Conservation (phyloP, 2,329 filamentous ascomycete genomes). For the Neurospora sp. region DNA sequence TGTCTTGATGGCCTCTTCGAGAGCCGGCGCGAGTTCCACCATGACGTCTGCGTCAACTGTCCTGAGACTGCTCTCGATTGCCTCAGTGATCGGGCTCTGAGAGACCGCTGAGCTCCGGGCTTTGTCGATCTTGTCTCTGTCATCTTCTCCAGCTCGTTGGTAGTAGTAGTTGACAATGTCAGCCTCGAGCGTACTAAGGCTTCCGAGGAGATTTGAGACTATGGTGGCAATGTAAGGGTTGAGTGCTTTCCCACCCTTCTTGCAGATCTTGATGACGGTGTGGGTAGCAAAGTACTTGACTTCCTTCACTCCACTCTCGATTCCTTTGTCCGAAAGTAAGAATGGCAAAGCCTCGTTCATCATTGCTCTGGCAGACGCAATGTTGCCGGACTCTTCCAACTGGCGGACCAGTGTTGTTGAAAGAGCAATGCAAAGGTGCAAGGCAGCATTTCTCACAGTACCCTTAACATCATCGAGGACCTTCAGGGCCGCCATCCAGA, state of each 20-base stretch:
- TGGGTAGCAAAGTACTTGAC: constrained; percentile 75
- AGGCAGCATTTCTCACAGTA: constrained; percentile 71
- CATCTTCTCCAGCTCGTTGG: constrained; percentile 78
- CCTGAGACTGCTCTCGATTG: constrained; percentile 80
- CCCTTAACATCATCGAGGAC: constrained; percentile 95
- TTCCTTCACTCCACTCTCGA: constrained; percentile 82
- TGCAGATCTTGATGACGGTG: constrained; percentile 80
- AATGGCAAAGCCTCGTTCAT: constrained; percentile 83
- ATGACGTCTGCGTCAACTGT: constrained; percentile 72
- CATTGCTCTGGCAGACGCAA: constrained; percentile 65
- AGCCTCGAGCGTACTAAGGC: constrained; percentile 81
- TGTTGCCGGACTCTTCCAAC: constrained; percentile 65
- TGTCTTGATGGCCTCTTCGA: constrained; percentile 72
- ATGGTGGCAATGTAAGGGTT: constrained; percentile 74
- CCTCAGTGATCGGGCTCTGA: constrained; percentile 81
- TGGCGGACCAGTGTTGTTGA: constrained; percentile 79
- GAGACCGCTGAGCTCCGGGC: constrained; percentile 73
- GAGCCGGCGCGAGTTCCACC: constrained; percentile 56
- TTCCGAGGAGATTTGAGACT: constrained; percentile 67
- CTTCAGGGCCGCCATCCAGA: constrained; percentile 80
- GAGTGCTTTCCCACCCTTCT: constrained; percentile 72
- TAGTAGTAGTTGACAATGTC: constrained; percentile 89
- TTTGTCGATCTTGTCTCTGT: constrained; percentile 82
- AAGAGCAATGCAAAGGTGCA: constrained; percentile 71
- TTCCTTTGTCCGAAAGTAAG: constrained; percentile 74